Evolutionary conservation across 352 stramenopile species (phyloP), one percentile per base, ranked within the genome.

Genomic region (Phytopythium cucurbitacearum): DNA sequence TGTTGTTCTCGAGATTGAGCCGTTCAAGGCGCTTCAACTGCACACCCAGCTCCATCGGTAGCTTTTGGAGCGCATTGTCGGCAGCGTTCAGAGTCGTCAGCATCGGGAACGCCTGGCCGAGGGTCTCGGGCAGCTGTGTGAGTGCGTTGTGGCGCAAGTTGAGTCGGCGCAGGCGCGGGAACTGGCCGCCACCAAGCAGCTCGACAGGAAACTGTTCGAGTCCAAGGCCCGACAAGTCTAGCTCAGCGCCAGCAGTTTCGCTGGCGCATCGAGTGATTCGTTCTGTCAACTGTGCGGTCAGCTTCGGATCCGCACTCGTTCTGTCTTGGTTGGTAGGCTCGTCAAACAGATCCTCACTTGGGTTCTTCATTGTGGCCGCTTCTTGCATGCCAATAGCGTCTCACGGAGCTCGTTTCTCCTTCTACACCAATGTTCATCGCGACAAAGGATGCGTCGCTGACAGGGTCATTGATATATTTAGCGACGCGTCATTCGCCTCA

Each of bases 211-310:
- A 40, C 5, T 72, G 49, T 2, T 9, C 51, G 4, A 88, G 51
- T 8, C 62, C 28, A 11, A 88, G 64, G 9, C 64, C 54, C 7
- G 77, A 82, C 36, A 88, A 64, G 52, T 85, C 74, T 5, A 88
- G 58, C 39, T 62, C 56, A 12, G 62, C 69, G 1, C 74, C 77
- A 13, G 60, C 61, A 3, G 70, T 65, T 33, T 73, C 54, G 10
- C 21, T 42, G 13, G 57, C 40, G 36, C 62, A 75, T 40, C 41
- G 57, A n/a, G 58, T 10, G 0, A 66, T 47, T 16, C 69, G 65
- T 33, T 53, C 35, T 9, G 61, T 44, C 1, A 73, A 42, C 8
- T 49, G 4, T 33, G 8, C 15, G 1, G 35, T 15, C 10, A 16
- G 7, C 13, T 35, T 13, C 9, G 12, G 16, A 21, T 40, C 44